Base-by-base conservation (phyloP, 2,329 filamentous ascomycete genomes). In the Mollisiaceae sp. region DNA sequence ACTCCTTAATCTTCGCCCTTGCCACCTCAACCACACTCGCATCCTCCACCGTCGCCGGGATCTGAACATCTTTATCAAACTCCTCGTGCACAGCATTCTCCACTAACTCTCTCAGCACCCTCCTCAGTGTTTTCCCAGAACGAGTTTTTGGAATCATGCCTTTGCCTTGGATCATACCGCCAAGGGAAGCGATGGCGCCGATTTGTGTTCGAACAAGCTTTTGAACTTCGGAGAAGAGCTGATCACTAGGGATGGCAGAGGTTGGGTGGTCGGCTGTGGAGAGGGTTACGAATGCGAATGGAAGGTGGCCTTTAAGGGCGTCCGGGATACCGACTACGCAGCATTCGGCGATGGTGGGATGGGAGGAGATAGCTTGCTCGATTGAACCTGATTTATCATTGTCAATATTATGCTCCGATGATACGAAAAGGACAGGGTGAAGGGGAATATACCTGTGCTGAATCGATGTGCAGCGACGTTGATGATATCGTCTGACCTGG, bases 381-480 rank as follows among this genome's bases (percentile, higher is more conserved):
- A 97, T 95, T 39, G 90, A 86, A 59, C 93, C 92, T 92, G 70
- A 35, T 15, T 54, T 5, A 2, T 54, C 39, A 54, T 11, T 36
- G 39, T 70, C 43, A 60, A 62, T 56, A 4, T 47, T 41, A 36
- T n/a, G 18, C 11, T 62, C 14, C 6, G 39, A 22, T 60, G 41
- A 20, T 24, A 50, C n/a, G 20, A 27, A 35, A 27, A 14, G 4
- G 32, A 50, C 18, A 11, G 6, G n/a, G 12, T 47, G 20, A 15
- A 68, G 62, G 20, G 59, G 62, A 27, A 77, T 83, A 72, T 82
- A 91, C 91, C 92, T 12, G 93, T 97, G 69, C 91, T 94, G 67
- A 97, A 89, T 15, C 94, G 87, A 80, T 97, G 94, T 5, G 94
- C 93, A 47, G 93, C 94, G n/a, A 97, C 94, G 75, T 97, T 97